Evolutionary conservation across 1,284 basidiomycete genomes (phyloP).

Genomic region (Rugiboletus extremiorientalis): DNA sequence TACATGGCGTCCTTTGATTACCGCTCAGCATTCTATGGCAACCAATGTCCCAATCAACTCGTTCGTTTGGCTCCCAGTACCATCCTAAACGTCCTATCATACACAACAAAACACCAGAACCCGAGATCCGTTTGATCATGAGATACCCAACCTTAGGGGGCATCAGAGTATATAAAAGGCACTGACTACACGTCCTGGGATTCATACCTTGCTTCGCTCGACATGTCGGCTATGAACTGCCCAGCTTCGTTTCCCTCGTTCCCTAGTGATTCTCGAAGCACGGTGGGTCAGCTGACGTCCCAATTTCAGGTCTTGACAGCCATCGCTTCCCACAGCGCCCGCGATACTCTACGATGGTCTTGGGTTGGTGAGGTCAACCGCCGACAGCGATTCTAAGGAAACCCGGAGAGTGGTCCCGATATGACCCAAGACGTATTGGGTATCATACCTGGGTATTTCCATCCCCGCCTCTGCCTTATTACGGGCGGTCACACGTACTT

Average conservation of each 20-base stretch:
- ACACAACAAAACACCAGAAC: not conserved
- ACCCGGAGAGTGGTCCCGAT: not conserved
- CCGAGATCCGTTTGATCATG: not conserved
- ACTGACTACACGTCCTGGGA: not conserved
- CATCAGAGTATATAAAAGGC: not conserved
- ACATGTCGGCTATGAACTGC: not conserved
- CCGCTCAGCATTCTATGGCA: not conserved
- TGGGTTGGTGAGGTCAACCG: not conserved
- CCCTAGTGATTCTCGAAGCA: not conserved
- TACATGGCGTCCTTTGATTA: not conserved
- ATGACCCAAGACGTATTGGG: not conserved
- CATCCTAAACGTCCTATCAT: not conserved
- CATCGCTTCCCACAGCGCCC: not conserved
- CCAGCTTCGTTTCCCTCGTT: not conserved
- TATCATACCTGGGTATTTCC: not conserved
- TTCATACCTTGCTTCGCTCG: not conserved
- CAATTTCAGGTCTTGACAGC: not conserved
- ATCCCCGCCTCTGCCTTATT: not conserved
- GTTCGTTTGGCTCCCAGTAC: not conserved
- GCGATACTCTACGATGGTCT: not conserved
- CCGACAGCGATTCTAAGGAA: not conserved
- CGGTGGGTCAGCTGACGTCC: not conserved
- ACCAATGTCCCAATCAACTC: not conserved
- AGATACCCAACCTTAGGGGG: not conserved
- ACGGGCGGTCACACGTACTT: not conserved